A percentile compares a stretch with the other conserved stretches of the same genome.
Evolutionary conservation across 352 stramenopile species (phyloP).

Genomic region (Sclerospora graminicola): DNA sequence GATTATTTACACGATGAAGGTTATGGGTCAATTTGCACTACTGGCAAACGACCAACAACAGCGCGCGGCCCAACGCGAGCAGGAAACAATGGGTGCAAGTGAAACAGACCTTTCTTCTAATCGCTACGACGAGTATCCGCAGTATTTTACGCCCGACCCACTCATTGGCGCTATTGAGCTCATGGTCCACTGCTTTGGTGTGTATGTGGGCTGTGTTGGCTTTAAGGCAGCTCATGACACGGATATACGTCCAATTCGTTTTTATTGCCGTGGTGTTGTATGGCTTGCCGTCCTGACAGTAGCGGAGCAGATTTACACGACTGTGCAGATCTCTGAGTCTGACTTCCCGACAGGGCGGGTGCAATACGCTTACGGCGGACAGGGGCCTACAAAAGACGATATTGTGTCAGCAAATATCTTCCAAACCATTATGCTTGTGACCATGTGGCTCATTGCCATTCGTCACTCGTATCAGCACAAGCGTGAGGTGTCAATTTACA

Average conservation of each 20-base stretch:
- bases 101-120: conserved; percentile 31
- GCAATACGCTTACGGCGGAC: conserved; percentile 61
- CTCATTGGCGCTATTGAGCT: conserved; percentile 57
- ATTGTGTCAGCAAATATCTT: conserved; percentile 82
- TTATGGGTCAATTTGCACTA: conserved; percentile 79
- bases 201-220: conserved; percentile 78
- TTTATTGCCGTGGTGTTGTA: conserved; percentile 69
- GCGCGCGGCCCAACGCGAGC: conserved; percentile 23
- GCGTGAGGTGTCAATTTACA: conserved; percentile 68
- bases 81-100: conserved; percentile 18
- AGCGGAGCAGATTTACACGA: conserved; percentile 75
- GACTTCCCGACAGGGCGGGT: conserved; percentile 62
- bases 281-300: conserved; percentile 74
- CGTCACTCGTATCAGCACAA: conserved; percentile 70
- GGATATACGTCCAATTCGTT: conserved; percentile 76
- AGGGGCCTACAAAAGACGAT: conserved; percentile 72
- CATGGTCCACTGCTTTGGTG: conserved; percentile 69
- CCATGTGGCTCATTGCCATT: conserved; percentile 80
- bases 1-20: conserved; percentile 87
- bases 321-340: conserved; percentile 64
- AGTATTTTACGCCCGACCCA: conserved; percentile 73
- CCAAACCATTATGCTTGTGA: conserved; percentile 70
- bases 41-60: conserved; percentile 75
- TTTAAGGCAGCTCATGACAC: conserved; percentile 84
- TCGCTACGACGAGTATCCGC: conserved; percentile 63